Percentiles rank a stretch among this genome's conserved stretches.
phyloP scores from a whole-genome alignment of 345 rosid genomes.

The Anacardium occidentale region DNA sequence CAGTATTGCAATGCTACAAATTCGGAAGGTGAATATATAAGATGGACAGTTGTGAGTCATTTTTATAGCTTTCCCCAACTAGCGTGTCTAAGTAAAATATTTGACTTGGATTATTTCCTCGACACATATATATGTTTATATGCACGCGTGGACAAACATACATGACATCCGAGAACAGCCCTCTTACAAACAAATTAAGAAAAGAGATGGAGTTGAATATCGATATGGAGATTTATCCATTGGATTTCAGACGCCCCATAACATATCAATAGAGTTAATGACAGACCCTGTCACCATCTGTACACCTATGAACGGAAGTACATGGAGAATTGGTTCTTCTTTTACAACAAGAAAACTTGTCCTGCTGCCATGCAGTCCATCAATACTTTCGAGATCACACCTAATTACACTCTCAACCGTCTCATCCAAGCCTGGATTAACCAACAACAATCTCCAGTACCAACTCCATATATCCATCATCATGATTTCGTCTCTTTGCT shows the following conservation, averaged over 20 bases:
- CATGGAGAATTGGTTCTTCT: slow-evolving; percentile 51
- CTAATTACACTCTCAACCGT: slow-evolving; percentile 37
- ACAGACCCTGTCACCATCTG: slow-evolving; percentile 50
- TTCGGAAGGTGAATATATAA: too few species aligned
- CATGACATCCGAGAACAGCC: too few species aligned
- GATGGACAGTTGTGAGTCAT: too few species aligned
- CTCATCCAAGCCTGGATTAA: slow-evolving; percentile 32
- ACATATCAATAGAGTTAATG: slow-evolving; percentile 50
- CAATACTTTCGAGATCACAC: slow-evolving; percentile 26
- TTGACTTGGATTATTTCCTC: slow-evolving; percentile 30
- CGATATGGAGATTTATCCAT: slow-evolving; percentile 13
- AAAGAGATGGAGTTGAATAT: not conserved
- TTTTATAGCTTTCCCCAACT: too few species aligned
- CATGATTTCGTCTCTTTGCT: slow-evolving; percentile 27
- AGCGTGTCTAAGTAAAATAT: not conserved
- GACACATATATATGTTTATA: too few species aligned
- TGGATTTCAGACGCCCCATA: slow-evolving; percentile 45
- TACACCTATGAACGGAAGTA: slow-evolving; percentile 53
- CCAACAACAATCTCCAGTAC: not conserved
- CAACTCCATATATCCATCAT: slow-evolving; percentile 11
- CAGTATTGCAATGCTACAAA: too few species aligned
- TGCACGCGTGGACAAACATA: too few species aligned
- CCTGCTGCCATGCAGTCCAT: slow-evolving; percentile 42
- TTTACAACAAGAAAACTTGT: slow-evolving; percentile 41
- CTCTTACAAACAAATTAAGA: not conserved